A percentile compares a stretch with the other conserved stretches of the same genome.
Conservation (phyloP, 2,329 filamentous ascomycete genomes). For the Nothopassalora personata region DNA sequence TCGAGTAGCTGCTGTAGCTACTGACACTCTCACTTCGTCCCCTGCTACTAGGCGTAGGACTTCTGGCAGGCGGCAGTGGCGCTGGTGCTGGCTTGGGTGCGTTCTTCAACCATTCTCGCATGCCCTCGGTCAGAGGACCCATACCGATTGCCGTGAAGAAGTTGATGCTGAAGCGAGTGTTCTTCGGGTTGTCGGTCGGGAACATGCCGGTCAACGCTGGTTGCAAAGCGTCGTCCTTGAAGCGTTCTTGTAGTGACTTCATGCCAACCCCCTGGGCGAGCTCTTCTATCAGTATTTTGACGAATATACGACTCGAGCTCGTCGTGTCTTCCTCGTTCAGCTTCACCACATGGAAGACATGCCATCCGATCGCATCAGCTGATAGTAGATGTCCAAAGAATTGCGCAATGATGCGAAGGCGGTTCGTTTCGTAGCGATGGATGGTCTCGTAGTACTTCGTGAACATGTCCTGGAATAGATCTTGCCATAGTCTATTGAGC, state of each 20-base stretch:
- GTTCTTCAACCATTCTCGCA: constrained; percentile 86
- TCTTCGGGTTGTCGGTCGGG: constrained; percentile 79
- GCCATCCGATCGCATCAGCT: constrained; percentile 87
- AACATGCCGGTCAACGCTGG: constrained; percentile 81
- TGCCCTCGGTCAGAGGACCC: constrained; percentile 88
- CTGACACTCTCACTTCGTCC: constrained; percentile 60
- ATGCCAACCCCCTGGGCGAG: constrained; percentile 82
- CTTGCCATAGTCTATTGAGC: constrained; percentile 89
- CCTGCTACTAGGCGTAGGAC: constrained; percentile 52
- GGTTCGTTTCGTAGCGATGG: constrained; percentile 93
- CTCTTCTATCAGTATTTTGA: constrained; percentile 96
- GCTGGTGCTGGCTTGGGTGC: constrained; percentile 78
- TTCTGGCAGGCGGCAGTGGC: constrained; percentile 50
- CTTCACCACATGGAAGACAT: constrained; percentile 76
- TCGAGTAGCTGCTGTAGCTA: constrained; percentile 78
- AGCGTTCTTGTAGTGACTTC: constrained; percentile 66
- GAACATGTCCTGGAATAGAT: constrained; percentile 87
- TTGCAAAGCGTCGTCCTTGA: constrained; percentile 72
- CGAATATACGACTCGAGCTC: constrained; percentile 91
- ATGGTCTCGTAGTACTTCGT: constrained; percentile 95
- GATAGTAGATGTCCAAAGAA: constrained; percentile 91
- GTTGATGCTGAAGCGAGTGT: constrained; percentile 96
- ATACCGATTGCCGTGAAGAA: constrained; percentile 98
- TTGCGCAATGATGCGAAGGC: constrained; percentile 86
- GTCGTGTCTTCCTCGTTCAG: constrained; percentile 97